Evolutionary conservation across 768 basidiomycete genomes (phyloP), one percentile per base, ranked within the genome.

Genomic region (Gymnopilus junonius): DNA sequence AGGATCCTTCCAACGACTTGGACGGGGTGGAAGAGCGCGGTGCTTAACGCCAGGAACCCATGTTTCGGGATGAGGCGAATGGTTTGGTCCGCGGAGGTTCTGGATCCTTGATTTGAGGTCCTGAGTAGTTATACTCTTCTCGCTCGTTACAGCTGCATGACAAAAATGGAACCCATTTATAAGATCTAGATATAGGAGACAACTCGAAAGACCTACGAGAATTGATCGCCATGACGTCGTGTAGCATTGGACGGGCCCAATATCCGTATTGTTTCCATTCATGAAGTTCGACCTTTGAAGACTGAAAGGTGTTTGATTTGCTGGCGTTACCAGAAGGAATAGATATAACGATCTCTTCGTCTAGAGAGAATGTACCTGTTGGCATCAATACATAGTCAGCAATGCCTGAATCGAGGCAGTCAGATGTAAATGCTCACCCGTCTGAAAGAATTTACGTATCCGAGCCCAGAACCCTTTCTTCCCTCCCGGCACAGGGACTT

Each of bases 241-340:
- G 78, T 8, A 84, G 63, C 17, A 65, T 66, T 11, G 86, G 86
- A 34, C 80, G 78, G 6, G 86, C 83, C 75, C 82, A 86, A 58
- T 84, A 82, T 1, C 82, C 86, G 69, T 82, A 87, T 39, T 80
- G 80, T 65, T 84, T 83, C 84, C 85, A 88, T 39, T 84, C 85
- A 34, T 73, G 65, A 0, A 67, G 64, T 25, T 70, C 61, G 4
- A 75, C 71, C 25, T 67, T 69, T 25, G 67, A 60, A 45, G 8
- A 34, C 3, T 31, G 40, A 1, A 32, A 27, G 17, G 20, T 55
- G 27, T 25, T 59, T 20, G 34, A 56, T 51, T 62, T 58, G 34
- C 32, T 39, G 14, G 59, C 43, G 10, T 65, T 46, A 20, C 15
- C 32, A 4, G 17, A 5, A 7, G 46, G 31, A 10, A 59, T 21